These are phyloP conservation scores for Cryphonectria japonica DNA, from an alignment of 2,329 filamentous ascomycete species.

Conservation along the genomic window DNA sequence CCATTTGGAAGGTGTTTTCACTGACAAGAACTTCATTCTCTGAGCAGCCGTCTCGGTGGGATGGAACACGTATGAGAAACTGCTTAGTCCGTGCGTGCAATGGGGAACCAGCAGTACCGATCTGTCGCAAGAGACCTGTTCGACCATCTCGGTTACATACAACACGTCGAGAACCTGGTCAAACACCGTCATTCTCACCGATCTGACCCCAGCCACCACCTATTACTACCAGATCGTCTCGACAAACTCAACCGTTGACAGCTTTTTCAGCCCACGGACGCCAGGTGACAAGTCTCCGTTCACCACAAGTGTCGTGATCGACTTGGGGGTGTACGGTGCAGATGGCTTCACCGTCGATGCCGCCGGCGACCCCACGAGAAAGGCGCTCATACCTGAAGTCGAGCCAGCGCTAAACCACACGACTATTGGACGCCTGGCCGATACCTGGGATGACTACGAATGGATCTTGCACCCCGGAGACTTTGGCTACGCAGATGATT, in stretches of 20 bases:
- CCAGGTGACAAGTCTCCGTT: conserved; percentile 61
- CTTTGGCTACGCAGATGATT: conserved; percentile 63
- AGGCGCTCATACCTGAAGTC: conserved; percentile 52
- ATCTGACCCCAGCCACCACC: conserved; percentile 53
- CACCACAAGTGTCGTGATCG: conserved; percentile 55
- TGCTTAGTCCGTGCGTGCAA: conserved; percentile 24
- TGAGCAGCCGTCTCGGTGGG: conserved; percentile 42
- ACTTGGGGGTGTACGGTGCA: conserved; percentile 57
- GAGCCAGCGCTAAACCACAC: conserved; percentile 59
- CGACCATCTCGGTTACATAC: conserved; percentile 26
- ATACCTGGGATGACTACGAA: conserved; percentile 58
- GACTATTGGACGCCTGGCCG: conserved; percentile 58
- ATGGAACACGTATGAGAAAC: conserved; percentile 28
- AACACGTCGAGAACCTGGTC: conserved; percentile 28
- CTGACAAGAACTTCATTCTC: conserved; percentile 49
- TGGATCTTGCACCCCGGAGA: conserved; percentile 59
- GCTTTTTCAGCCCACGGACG: conserved; percentile 57
- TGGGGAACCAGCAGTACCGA: conserved; percentile 23
- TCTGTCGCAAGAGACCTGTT: conserved; percentile 18
- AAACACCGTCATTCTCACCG: conserved; percentile 27
- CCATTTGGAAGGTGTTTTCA: conserved; percentile 39
- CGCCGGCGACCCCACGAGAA: conserved; percentile 45
- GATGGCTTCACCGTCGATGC: conserved; percentile 55
- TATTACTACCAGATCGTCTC: conserved; percentile 66
- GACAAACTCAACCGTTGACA: conserved; percentile 56